phyloP scores from a whole-genome alignment of 345 rosid genomes.

The Cardiospermum halicacabum region DNA sequence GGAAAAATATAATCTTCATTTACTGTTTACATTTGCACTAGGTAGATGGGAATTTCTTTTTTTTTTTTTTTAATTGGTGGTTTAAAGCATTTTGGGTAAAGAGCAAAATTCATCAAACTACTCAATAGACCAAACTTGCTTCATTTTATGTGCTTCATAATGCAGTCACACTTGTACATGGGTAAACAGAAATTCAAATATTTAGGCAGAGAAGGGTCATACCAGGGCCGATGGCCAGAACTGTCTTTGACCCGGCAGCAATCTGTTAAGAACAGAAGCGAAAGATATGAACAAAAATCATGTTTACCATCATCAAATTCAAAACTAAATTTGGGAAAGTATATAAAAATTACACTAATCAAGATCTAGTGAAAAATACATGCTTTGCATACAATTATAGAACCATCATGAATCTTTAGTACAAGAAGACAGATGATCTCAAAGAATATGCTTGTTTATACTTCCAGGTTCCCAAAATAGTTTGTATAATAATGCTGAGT shows the following conservation, averaged over 20 bases:
- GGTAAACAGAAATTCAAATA: too few relatives aligned
- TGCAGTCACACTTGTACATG: too few relatives aligned
- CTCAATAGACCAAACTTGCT: neutral
- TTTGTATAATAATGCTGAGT: neutral
- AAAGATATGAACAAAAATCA: neutral
- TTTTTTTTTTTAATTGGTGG: neutral
- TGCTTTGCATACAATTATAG: neutral
- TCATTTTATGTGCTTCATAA: too few relatives aligned
- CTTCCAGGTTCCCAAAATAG: neutral
- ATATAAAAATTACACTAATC: neutral
- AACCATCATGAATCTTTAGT: neutral
- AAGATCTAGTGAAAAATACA: neutral
- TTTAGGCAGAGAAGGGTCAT: too few relatives aligned
- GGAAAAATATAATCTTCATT: neutral
- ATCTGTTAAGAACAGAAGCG: constrained; percentile 36
- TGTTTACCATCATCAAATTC: neutral
- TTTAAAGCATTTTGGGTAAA: neutral
- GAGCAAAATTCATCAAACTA: neutral
- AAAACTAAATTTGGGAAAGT: neutral
- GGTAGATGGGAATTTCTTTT: neutral
- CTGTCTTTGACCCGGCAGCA: constrained; percentile 85
- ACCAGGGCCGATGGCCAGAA: constrained; percentile 91
- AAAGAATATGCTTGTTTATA: neutral
- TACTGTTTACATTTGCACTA: neutral
- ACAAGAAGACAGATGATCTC: neutral